Evolutionary conservation across 1,284 basidiomycete species (phyloP).

Genomic region (Leccinum pachyderme): DNA sequence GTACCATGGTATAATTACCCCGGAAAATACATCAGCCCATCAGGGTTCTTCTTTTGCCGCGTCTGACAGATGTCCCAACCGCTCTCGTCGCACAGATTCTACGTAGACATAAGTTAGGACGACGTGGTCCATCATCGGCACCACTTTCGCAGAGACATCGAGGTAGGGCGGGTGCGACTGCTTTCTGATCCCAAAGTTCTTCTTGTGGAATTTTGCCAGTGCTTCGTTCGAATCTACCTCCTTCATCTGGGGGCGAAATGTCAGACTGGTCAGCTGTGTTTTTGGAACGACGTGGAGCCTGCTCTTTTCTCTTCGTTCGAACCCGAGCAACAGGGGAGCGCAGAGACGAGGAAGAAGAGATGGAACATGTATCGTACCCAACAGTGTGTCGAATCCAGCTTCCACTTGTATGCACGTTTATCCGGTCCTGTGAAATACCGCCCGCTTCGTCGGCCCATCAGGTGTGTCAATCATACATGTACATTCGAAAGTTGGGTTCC

Average conservation of each 20-base stretch:
- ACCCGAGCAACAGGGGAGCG: not conserved
- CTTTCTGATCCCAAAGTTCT: slow-evolving; percentile 26
- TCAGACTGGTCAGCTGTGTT: not conserved
- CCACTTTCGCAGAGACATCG: slow-evolving; percentile 15
- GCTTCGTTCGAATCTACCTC: slow-evolving; percentile 9
- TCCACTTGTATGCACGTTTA: slow-evolving; percentile 30
- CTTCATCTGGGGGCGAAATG: slow-evolving; percentile 20
- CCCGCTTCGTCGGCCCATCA: slow-evolving; percentile 16
- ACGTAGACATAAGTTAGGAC: slow-evolving; percentile 27
- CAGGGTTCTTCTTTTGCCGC: not conserved
- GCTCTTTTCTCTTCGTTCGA: not conserved
- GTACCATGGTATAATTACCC: not conserved
- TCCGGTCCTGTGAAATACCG: slow-evolving; percentile 31
- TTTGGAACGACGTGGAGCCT: not conserved
- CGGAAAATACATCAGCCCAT: not conserved
- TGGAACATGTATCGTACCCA: slow-evolving; percentile 17
- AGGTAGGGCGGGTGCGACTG: slow-evolving; percentile 24
- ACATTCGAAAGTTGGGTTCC: not conserved
- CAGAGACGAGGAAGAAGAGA: not conserved
- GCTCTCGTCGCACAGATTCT: slow-evolving; percentile 24
- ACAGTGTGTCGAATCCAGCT: slow-evolving; percentile 22
- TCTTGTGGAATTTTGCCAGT: slow-evolving; percentile 24
- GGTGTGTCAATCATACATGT: not conserved
- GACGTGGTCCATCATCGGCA: slow-evolving; percentile 25
- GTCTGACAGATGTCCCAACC: slow-evolving; percentile 15